phyloP scores from a whole-genome alignment of 805 yeast genomes.

The Kregervanrija delftensis region DNA sequence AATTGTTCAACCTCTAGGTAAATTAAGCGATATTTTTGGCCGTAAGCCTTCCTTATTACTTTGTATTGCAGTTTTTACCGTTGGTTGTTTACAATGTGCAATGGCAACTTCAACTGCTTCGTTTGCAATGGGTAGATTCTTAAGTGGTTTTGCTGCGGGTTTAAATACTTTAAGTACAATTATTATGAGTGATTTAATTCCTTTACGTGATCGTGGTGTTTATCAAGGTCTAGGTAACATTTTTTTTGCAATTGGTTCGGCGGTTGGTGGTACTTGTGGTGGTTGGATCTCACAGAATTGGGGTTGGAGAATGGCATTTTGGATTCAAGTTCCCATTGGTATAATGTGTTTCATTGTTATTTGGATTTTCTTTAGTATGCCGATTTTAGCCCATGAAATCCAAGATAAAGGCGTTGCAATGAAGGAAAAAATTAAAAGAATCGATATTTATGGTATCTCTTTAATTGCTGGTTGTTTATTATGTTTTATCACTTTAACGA shows the following conservation, averaged over 20 bases:
- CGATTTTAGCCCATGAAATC: slow-evolving; percentile 31
- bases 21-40: slow-evolving; percentile 66
- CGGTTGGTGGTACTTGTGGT: slow-evolving; percentile 60
- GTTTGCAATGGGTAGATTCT: slow-evolving; percentile 52
- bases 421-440: slow-evolving; percentile 40
- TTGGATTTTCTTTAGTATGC: slow-evolving; percentile 36
- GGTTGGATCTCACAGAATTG: slow-evolving; percentile 49
- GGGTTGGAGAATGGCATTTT: slow-evolving; percentile 65
- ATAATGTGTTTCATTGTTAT: slow-evolving; percentile 30
- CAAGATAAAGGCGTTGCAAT: slow-evolving; percentile 29
- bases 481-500: slow-evolving; percentile 28
- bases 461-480: slow-evolving; percentile 28
- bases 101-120: slow-evolving; percentile 38
- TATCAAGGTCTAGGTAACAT: slow-evolving; percentile 83
- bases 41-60: slow-evolving; percentile 45
- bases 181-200: slow-evolving; percentile 71
- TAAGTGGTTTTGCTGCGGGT: slow-evolving; percentile 92
- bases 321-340: slow-evolving; percentile 50
- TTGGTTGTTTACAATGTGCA: slow-evolving; percentile 54
- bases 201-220: slow-evolving; percentile 73
- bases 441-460: slow-evolving; percentile 41
- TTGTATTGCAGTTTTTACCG: slow-evolving; percentile 48
- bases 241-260: slow-evolving; percentile 73
- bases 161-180: slow-evolving; percentile 72
- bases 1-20: slow-evolving; percentile 71